phyloP scores from a whole-genome alignment of 2,329 filamentous ascomycete genomes.

The Penicillium sp. region DNA sequence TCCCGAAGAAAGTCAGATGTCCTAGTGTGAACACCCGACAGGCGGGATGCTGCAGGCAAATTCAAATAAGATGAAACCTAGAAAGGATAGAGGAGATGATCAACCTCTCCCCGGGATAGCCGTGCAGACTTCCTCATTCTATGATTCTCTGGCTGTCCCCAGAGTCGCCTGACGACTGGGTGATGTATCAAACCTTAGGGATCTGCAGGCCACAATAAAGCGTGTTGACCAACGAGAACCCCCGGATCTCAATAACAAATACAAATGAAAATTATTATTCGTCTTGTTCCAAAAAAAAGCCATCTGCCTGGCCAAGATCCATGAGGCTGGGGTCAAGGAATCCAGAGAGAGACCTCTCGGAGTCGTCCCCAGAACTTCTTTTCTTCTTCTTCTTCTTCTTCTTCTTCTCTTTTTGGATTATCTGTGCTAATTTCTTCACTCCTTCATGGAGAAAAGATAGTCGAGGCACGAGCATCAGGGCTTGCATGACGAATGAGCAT shows the following conservation, averaged over 20 bases:
- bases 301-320: slow-evolving; percentile 22
- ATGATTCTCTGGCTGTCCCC: background rate
- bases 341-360: slow-evolving; percentile 18
- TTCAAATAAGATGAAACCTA: slow-evolving; percentile 44
- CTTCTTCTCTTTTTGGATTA: background rate
- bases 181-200: slow-evolving; percentile 38
- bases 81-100: slow-evolving; percentile 43
- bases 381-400: slow-evolving; percentile 1
- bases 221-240: slow-evolving; percentile 1
- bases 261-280: slow-evolving; percentile 15
- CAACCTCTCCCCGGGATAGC: slow-evolving; percentile 36
- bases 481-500: slow-evolving; percentile 33
- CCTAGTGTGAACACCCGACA: slow-evolving; percentile 40
- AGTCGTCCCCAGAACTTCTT: slow-evolving; percentile 19
- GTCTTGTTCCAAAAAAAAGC: slow-evolving; percentile 13
- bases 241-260: background rate
- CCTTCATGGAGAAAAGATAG: slow-evolving; percentile 14
- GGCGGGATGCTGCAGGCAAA: slow-evolving; percentile 42
- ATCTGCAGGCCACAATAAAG: slow-evolving; percentile 36
- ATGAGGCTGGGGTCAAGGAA: slow-evolving; percentile 25
- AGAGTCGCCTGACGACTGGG: slow-evolving; percentile 39
- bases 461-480: slow-evolving; percentile 35
- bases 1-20: slow-evolving; percentile 40
- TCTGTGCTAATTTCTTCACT: background rate
- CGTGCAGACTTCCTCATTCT: slow-evolving; percentile 39